A percentile compares a stretch with the other conserved stretches of the same genome.
These are phyloP conservation scores for Fusarium sterilihyphosum DNA, from an alignment of 2,329 filamentous ascomycete genomes.

Conservation along the genomic window DNA sequence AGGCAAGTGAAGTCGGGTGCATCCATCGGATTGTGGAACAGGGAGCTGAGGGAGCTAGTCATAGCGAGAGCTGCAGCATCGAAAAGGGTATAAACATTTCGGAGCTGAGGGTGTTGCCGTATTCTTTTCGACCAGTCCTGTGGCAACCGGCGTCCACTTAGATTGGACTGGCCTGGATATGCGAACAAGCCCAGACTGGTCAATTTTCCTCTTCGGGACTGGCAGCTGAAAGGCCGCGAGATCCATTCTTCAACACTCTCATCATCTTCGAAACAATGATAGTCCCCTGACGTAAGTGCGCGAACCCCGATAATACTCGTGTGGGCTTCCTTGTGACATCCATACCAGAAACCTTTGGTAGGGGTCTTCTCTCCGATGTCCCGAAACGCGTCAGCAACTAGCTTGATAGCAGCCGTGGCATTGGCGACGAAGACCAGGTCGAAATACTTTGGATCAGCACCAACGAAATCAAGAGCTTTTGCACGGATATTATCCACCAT, in stretches of 20 bases:
- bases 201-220: constrained; percentile 18
- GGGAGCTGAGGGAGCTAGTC: constrained; percentile 63
- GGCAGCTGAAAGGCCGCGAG: constrained; percentile 33
- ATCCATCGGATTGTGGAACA: constrained; percentile 59
- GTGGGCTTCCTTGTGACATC: constrained; percentile 69
- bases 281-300: constrained; percentile 65
- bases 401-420: constrained; percentile 70
- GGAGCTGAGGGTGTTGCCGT: constrained; percentile 40
- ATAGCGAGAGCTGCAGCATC: constrained; percentile 74
- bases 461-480: constrained; percentile 65
- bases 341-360: constrained; percentile 63
- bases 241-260: constrained; percentile 59
- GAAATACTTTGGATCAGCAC: constrained; percentile 66
- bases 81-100: constrained; percentile 60
- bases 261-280: constrained; percentile 70
- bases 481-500: constrained; percentile 66
- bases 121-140: constrained; percentile 61
- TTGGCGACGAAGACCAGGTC: constrained; percentile 71
- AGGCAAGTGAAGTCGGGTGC: constrained; percentile 70
- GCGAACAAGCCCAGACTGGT: constrained; percentile 60
- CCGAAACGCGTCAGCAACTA: constrained; percentile 67
- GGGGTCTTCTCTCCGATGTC: constrained; percentile 61
- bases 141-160: constrained; percentile 72
- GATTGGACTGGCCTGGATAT: constrained; percentile 76
- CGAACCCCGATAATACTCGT: constrained; percentile 76